Evolutionary conservation across 2,329 filamentous ascomycete genomes (phyloP).

Genomic region (Sarocladium brachiariae): DNA sequence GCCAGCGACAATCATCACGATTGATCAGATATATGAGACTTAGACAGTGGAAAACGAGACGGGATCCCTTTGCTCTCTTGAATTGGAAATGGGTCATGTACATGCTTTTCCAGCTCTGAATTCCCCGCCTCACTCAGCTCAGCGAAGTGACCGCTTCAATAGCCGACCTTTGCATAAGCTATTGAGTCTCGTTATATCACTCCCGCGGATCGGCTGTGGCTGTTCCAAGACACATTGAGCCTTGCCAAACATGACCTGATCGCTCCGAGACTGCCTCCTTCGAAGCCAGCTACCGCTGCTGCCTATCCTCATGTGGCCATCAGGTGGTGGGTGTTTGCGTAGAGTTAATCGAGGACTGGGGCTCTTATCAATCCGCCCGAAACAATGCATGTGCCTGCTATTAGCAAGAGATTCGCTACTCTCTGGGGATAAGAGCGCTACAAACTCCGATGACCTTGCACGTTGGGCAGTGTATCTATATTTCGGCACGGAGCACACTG

Average conservation of each 20-base stretch:
- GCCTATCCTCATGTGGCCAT: background rate
- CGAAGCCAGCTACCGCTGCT: background rate
- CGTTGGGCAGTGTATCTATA: background rate
- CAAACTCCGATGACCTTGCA: background rate
- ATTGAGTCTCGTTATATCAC: constrained; percentile 5
- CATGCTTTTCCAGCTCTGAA: no score
- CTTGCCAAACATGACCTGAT: background rate
- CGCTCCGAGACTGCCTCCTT: background rate
- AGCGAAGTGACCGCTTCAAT: background rate
- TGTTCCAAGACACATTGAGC: constrained; percentile 6
- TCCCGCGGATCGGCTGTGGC: constrained; percentile 7
- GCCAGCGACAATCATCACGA: no score
- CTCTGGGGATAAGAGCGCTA: background rate
- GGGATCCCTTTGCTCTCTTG: background rate
- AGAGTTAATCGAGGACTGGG: background rate
- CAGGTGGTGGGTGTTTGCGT: background rate
- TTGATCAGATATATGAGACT: no score
- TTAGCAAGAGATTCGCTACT: background rate
- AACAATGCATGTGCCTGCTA: background rate
- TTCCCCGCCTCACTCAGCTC: background rate
- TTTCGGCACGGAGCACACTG: background rate
- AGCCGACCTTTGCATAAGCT: constrained; percentile 18
- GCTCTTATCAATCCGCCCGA: no score
- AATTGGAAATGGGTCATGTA: background rate
- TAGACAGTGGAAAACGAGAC: no score